Base-by-base conservation (phyloP, 1,284 basidiomycete genomes). In the Ustilago trichophora region DNA sequence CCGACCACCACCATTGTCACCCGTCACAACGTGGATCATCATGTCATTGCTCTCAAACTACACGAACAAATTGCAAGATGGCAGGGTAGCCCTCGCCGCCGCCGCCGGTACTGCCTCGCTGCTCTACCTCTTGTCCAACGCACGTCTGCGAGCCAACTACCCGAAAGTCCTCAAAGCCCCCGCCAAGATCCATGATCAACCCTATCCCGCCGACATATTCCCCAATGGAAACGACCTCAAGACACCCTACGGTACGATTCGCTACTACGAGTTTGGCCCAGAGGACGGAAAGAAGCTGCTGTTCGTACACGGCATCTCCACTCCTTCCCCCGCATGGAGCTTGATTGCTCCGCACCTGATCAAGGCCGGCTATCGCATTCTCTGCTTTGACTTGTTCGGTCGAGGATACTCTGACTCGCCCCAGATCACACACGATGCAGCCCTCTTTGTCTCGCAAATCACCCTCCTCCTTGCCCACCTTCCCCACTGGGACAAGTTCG, bases 271-370 rank as follows among this genome's bases (percentile, higher is more conserved):
- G 38, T 69, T 63, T 16, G 65, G 65, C 1, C 78, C 78, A 16
- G 72, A 64, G 27, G 49, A 66, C n/a, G 66, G 66, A 40, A 64
- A 72, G 40, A 72, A 67, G 51, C 78, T 78, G 35, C 34, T 80
- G 6, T 60, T 78, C 21, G 74, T 78, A 0, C 78, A 80, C 40
- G 78, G 78, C 43, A 72, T 68, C 19, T 69, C 65, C 3, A 71
- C 64, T 3, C 68, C 68, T n/a, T 52, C 42, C 12, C 68, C 68
- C 9, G 62, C 55, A 0, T 71, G 68, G 68, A 49, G 46, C 15
- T 35, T 48, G 12, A 40, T 71, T 33, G 49, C 52, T 4, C 52
- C 56, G 4, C 35, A 67, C 21, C 42, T 71, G 10, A 36, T 60
- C 46, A 56, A 67, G 38, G 68, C 68, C 0, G 68, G 68, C 33